These are phyloP conservation scores for Ceratocystis lukuohia DNA, from an alignment of 2,329 filamentous ascomycete species.

Conservation along the genomic window DNA sequence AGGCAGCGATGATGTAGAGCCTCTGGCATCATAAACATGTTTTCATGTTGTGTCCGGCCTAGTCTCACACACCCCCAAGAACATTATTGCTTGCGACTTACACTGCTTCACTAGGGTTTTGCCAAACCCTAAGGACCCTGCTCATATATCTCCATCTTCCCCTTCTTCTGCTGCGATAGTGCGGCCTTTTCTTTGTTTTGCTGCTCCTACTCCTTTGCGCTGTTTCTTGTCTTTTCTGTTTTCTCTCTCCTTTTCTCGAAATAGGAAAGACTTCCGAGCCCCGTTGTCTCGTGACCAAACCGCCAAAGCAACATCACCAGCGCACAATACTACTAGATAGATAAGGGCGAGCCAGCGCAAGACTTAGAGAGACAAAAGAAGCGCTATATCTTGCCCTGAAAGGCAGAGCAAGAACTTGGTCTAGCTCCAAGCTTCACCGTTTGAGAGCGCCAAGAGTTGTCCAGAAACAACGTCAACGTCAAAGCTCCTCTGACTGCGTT, in stretches of 20 bases:
- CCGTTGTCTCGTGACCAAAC: background rate
- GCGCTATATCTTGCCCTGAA: constrained; percentile 1
- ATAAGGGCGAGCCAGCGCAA: background rate
- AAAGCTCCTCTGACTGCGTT: constrained; percentile 2
- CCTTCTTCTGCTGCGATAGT: background rate
- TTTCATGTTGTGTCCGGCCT: no score
- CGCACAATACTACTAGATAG: background rate
- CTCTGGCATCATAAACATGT: no score
- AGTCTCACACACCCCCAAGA: no score
- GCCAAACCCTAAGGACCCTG: background rate
- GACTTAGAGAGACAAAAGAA: background rate
- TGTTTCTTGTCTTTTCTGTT: background rate
- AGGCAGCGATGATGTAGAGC: no score
- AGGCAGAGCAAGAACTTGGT: background rate
- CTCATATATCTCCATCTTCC: background rate
- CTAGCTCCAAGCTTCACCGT: background rate
- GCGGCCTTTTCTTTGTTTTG: background rate
- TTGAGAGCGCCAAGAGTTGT: constrained; percentile 4
- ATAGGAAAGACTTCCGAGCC: background rate
- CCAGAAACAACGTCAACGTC: constrained; percentile 4
- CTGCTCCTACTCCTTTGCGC: background rate
- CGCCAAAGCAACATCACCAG: background rate
- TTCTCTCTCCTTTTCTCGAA: background rate
- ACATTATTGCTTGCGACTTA: background rate
- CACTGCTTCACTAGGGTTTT: background rate